Conservation (phyloP, 805 yeast genomes). For the baker's yeast (Saccharomyces cerevisiae) region DNA sequence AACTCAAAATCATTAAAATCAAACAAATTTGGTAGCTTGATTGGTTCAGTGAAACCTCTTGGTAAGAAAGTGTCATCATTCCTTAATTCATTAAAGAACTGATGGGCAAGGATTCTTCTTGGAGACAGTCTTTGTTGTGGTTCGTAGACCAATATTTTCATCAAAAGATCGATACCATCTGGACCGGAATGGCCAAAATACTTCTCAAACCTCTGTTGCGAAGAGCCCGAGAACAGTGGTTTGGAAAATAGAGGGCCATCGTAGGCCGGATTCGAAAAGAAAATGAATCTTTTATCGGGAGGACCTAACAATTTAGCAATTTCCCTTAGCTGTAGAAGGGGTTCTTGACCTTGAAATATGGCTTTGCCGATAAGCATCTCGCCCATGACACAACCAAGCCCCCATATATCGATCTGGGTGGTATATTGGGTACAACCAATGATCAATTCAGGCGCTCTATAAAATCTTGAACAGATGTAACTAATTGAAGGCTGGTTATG, state of each 20-base stretch:
- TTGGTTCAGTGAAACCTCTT: slow-evolving; percentile 40
- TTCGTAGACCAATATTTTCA: slow-evolving; percentile 78
- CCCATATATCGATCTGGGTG: slow-evolving; percentile 94
- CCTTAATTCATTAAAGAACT: slow-evolving; percentile 82
- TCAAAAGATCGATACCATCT: slow-evolving; percentile 77
- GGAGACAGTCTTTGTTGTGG: slow-evolving; percentile 81
- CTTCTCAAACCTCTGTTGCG: slow-evolving; percentile 51
- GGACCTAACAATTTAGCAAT: slow-evolving; percentile 87
- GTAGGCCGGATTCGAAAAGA: slow-evolving; percentile 66
- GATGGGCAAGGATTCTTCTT: slow-evolving; percentile 74
- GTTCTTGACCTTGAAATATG: slow-evolving; percentile 90
- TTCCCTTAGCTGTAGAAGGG: slow-evolving; percentile 80
- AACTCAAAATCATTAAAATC: slow-evolving; percentile 66
- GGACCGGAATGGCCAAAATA: slow-evolving; percentile 72
- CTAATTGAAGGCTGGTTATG: slow-evolving; percentile 82
- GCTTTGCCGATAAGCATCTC: slow-evolving; percentile 90
- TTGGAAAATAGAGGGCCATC: slow-evolving; percentile 66
- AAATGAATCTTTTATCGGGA: slow-evolving; percentile 65
- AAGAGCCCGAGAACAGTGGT: slow-evolving; percentile 49
- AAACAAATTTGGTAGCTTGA: slow-evolving; percentile 44
- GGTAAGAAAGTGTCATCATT: slow-evolving; percentile 46
- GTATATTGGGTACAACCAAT: slow-evolving; percentile 84
- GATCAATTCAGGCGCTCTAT: slow-evolving; percentile 81
- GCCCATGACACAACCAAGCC: slow-evolving; percentile 91
- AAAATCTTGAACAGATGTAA: slow-evolving; percentile 87